These are phyloP conservation scores for Aureobasidium sp. DNA, from an alignment of 2,329 filamentous ascomycete genomes.

Conservation along the genomic window DNA sequence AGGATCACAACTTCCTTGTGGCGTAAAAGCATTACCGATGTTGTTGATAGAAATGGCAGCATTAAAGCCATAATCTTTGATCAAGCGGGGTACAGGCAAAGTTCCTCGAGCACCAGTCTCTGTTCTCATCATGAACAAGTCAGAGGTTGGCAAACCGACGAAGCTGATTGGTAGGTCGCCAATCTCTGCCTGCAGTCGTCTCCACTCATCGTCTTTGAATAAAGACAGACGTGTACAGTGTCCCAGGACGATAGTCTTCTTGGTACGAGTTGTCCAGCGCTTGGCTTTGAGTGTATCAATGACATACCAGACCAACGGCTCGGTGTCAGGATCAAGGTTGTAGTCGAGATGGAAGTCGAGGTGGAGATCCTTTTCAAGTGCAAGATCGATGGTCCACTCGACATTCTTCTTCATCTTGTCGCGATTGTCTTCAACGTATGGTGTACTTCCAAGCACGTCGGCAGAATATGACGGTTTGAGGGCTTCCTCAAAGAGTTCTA, in stretches of 20 bases:
- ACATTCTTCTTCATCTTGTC: slow-evolving; percentile 48
- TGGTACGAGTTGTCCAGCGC: slow-evolving; percentile 39
- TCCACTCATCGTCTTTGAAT: slow-evolving; percentile 43
- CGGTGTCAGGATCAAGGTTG: slow-evolving; percentile 44
- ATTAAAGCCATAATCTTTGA: slow-evolving; percentile 48
- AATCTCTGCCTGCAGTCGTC: slow-evolving; percentile 39
- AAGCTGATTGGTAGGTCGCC: slow-evolving; percentile 52
- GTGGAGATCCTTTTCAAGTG: slow-evolving; percentile 43
- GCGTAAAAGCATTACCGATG: slow-evolving; percentile 66
- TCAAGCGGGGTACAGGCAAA: slow-evolving; percentile 51
- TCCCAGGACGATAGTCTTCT: slow-evolving; percentile 50
- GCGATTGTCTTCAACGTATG: slow-evolving; percentile 54
- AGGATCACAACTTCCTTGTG: slow-evolving; percentile 60
- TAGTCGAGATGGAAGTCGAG: slow-evolving; percentile 68
- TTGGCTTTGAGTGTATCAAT: slow-evolving; percentile 41
- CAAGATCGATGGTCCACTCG: slow-evolving; percentile 52
- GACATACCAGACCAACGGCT: slow-evolving; percentile 47
- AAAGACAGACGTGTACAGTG: slow-evolving; percentile 61
- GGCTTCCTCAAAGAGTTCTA: slow-evolving; percentile 43
- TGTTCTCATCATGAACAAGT: slow-evolving; percentile 62
- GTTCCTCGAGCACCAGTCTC: slow-evolving; percentile 46
- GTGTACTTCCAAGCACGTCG: slow-evolving; percentile 57
- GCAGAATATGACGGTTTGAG: slow-evolving; percentile 33
- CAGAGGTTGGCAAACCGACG: slow-evolving; percentile 61
- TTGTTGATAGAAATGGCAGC: slow-evolving; percentile 61